These are phyloP conservation scores for Verbascum thapsus DNA, from an alignment of 257 asterid genomes.

Conservation along the genomic window DNA sequence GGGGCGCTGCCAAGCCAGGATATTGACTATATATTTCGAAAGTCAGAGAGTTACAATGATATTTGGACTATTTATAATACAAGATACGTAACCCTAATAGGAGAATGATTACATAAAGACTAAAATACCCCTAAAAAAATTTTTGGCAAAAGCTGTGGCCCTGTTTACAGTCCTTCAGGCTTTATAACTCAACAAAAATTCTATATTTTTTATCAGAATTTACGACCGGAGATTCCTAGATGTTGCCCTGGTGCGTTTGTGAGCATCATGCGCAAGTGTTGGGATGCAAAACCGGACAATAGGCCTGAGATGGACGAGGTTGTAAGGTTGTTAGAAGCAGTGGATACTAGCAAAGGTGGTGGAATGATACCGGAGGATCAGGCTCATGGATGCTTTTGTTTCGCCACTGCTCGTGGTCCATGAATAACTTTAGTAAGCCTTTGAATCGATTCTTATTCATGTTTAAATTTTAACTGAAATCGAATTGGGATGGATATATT, in stretches of 20 bases:
- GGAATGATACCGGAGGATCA: slow-evolving; percentile 58
- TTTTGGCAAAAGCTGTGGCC: too few relatives aligned
- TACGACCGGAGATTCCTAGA: slow-evolving; percentile 56
- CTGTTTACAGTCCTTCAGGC: too few relatives aligned
- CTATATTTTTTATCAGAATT: slow-evolving; percentile 31
- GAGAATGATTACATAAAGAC: too few relatives aligned
- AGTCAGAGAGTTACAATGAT: too few relatives aligned
- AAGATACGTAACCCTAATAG: too few relatives aligned
- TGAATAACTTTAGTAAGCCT: slow-evolving; percentile 18
- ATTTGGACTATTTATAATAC: too few relatives aligned
- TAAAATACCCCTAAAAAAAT: too few relatives aligned
- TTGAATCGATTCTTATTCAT: not conserved
- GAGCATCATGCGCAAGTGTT: slow-evolving; percentile 54
- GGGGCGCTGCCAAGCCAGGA: too few relatives aligned
- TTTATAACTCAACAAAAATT: not conserved
- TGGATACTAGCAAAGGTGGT: slow-evolving; percentile 59
- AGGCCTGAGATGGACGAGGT: slow-evolving; percentile 64
- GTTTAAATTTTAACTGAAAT: not conserved
- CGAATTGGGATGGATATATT: not conserved
- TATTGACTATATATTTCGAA: too few relatives aligned
- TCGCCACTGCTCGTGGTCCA: slow-evolving; percentile 43
- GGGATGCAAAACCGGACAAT: slow-evolving; percentile 52
- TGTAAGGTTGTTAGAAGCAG: slow-evolving; percentile 50
- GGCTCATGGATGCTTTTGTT: slow-evolving; percentile 48
- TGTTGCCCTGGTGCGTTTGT: slow-evolving; percentile 54